Conservation (phyloP, 148 eudicot genomes). For the Fagopyrum tataricum region DNA sequence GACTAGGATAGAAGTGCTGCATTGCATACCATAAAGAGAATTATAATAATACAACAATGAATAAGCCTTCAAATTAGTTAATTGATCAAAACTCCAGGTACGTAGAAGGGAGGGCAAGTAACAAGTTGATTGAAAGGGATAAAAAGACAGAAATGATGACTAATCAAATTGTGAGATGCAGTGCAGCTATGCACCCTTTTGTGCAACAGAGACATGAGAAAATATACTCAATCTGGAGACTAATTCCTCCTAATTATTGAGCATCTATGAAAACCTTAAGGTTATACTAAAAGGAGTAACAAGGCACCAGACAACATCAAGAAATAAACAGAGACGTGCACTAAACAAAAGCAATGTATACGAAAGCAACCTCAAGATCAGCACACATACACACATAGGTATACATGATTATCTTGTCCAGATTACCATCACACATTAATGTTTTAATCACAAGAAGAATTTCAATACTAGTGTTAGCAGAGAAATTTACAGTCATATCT, state of each 20-base stretch:
- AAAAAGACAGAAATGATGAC: not conserved
- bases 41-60: not conserved
- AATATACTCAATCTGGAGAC: not conserved
- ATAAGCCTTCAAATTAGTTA: slow-evolving; percentile 2
- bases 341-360: not conserved
- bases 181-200: not conserved
- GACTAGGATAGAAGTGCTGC: slow-evolving; percentile 5
- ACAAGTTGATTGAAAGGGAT: not conserved
- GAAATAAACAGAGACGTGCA: not conserved
- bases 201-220: not conserved
- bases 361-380: not conserved
- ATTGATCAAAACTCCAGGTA: not conserved
- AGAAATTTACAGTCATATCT: not conserved
- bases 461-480: not conserved
- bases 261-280: not conserved
- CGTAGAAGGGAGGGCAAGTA: not conserved
- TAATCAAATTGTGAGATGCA: not conserved
- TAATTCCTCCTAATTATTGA: too few species aligned
- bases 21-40: not conserved
- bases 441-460: not conserved
- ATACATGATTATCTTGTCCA: not conserved
- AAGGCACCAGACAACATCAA: not conserved
- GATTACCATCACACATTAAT: not conserved
- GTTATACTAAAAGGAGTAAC: not conserved
- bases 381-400: not conserved